Base-by-base conservation (phyloP, 306 rosid species). In the Begonia loranthoides region DNA sequence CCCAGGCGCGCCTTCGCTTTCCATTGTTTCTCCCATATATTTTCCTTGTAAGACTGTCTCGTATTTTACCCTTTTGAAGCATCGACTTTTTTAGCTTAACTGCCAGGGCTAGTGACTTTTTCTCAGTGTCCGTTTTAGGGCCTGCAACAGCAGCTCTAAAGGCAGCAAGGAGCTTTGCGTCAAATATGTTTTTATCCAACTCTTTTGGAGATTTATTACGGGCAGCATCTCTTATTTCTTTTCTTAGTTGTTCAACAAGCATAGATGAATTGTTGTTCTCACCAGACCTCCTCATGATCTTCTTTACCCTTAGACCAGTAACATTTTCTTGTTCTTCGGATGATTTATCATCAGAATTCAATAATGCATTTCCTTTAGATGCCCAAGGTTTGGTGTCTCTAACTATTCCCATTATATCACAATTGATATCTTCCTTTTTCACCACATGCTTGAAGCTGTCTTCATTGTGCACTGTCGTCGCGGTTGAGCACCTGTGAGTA, bases 1-100 rank as follows among this genome's bases (percentile, higher is more conserved):
- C 95, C 99, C 99, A 86, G 54, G 96, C 93, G 38, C 83, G 94
- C 75, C 83, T 90, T 70, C 96, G 65, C 58, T 77, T 83, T 73
- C 99, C 99, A 76, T 69, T 82, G 54, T 87, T 70, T 49, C 68
- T 36, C 43, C 63, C 83, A 66, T 86, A 90, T 49, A 90, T 86
- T 77, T 90, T 86, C 82, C 73, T 90, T 16, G 99, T 90, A 51
- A 90, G 61, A 68, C 84, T 68, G 65, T 86, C 96, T 46, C 95
- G 96, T 41, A 90, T 77, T 68, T 74, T 86, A 15, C 99, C 94
- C 64, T 78, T 90, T 65, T 83, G 95, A 73, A 86, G 66, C 73
- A 82, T 74, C 66, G 84, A 57, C 71, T 80, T 86, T 69, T 66
- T 90, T 52, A 81, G 66, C 76, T 83, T 90, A 64, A 80, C 28